These are phyloP conservation scores for Clonostachys sp. DNA, from an alignment of 2,329 filamentous ascomycete genomes.

Conservation along the genomic window DNA sequence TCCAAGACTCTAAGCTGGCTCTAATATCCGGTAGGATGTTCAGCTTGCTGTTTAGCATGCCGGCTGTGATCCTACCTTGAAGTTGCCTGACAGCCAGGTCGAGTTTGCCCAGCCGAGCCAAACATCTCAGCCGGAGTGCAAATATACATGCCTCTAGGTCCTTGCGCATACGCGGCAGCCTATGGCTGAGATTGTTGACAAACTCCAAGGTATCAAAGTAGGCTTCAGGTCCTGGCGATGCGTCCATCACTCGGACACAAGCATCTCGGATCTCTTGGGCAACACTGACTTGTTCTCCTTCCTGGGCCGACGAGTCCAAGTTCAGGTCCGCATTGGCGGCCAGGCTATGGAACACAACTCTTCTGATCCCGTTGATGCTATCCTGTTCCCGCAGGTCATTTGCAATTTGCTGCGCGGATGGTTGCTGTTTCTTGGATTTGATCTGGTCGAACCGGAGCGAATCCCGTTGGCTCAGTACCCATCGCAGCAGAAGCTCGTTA, in stretches of 20 bases:
- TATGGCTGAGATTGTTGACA: slow-evolving; percentile 1
- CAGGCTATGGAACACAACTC: slow-evolving; percentile 20
- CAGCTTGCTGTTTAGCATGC: neutral
- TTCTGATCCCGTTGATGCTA: slow-evolving; percentile 12
- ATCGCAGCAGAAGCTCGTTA: slow-evolving; percentile 24
- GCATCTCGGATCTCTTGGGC: neutral
- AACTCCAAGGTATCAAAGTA: slow-evolving; percentile 1
- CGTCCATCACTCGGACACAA: neutral
- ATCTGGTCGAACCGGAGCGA: neutral
- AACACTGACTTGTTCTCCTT: neutral
- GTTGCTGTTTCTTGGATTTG: neutral
- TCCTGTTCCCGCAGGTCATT: neutral
- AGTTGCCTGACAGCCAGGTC: neutral
- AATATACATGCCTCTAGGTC: neutral
- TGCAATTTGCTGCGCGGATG: neutral
- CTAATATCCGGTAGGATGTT: neutral
- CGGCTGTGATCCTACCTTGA: neutral
- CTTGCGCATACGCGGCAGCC: neutral
- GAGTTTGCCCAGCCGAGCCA: neutral
- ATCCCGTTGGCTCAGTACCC: slow-evolving; percentile 23
- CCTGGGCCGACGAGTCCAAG: neutral
- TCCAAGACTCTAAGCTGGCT: neutral
- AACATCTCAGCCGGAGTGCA: neutral
- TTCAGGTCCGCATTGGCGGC: slow-evolving; percentile 8
- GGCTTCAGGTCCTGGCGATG: neutral